Conservation (phyloP, 164 flowering plant genomes). For the Aristolochia contorta region DNA sequence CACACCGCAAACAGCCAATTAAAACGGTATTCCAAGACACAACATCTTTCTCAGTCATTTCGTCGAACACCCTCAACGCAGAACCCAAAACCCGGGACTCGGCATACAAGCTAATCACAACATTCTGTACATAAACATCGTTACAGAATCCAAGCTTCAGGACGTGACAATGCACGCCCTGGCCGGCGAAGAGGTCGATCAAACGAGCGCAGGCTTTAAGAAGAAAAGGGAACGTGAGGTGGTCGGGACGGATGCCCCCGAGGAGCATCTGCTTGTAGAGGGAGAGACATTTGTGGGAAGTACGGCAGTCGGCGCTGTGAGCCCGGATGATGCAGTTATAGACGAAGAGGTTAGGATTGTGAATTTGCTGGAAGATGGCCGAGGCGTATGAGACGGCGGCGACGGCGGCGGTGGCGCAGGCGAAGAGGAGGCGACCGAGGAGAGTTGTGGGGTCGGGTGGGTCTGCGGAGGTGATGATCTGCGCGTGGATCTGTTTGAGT, state of each 20-base stretch:
- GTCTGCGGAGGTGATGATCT: background rate
- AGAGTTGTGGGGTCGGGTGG: background rate
- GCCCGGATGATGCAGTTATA: constrained; percentile 69
- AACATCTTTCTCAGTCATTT: constrained; percentile 13
- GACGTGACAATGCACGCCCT: constrained; percentile 35
- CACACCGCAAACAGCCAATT: constrained; percentile 11
- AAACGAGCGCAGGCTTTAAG: constrained; percentile 41
- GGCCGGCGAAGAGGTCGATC: constrained; percentile 22
- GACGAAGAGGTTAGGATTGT: constrained; percentile 22
- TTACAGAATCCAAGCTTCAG: constrained; percentile 30
- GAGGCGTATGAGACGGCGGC: constrained; percentile 30
- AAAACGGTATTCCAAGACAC: constrained; percentile 19
- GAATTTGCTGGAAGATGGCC: constrained; percentile 25
- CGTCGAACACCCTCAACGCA: constrained; percentile 10
- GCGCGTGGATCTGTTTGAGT: constrained; percentile 9
- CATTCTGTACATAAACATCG: constrained; percentile 42
- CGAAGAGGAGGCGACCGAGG: constrained; percentile 1
- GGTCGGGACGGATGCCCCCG: constrained; percentile 36
- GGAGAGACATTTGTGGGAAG: constrained; percentile 13
- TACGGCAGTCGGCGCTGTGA: constrained; percentile 13
- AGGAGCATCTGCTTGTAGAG: constrained; percentile 47
- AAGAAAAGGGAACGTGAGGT: constrained; percentile 58
- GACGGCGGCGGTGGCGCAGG: constrained; percentile 1
- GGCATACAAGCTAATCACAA: constrained; percentile 45
- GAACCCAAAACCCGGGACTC: constrained; percentile 35